Evolutionary conservation across 2,329 filamentous ascomycete genomes (phyloP), one percentile per base, ranked within the genome.

Genomic region (Neonectria neomacrospora): DNA sequence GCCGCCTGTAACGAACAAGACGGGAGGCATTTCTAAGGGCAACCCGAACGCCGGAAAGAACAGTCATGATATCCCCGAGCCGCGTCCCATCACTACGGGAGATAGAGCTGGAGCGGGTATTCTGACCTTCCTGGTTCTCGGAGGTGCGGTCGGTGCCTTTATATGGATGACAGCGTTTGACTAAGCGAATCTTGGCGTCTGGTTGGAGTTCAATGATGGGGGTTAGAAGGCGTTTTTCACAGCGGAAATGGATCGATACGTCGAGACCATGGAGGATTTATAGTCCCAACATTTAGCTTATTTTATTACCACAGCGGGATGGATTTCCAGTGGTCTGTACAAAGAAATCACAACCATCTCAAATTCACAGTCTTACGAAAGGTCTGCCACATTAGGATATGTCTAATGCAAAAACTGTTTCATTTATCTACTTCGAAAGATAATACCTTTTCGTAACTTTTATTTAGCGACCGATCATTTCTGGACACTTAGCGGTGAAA

Each of bases 51-150:
- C 80, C 0, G 81, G 82, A n/a, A 68, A 53, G 30, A 71, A 73
- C 5, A 74, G 73, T 22, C 76, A 77, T 47, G 76, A 76, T 53
- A 70, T 69, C 1, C 70, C 76, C 16, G 62, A 75, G 54, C 55
- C 42, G 8, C 42, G 58, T 2, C 75, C 80, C 0, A 76, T 84
- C 9, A 83, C 82, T 1, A 75, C 73, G 3, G 81, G 76, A 10
- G 84, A 86, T 63, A 79, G 73, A 59, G 83, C 81, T 0, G 84
- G 84, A 14, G 84, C 84, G 1, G 81, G 80, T 1, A 80, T 86
- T 56, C 12, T 86, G 44, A 86, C 84, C 0, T 75, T 81, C 32
- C 8, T 85, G 2, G 66, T 85, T 3, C 70, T 84, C 22, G 76
- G 78, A 0, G 75, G 78, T 18, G 77, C 78, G 1, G 54, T 82